These are phyloP conservation scores for Thelonectria rubi DNA, from an alignment of 2,329 filamentous ascomycete species.

Conservation along the genomic window DNA sequence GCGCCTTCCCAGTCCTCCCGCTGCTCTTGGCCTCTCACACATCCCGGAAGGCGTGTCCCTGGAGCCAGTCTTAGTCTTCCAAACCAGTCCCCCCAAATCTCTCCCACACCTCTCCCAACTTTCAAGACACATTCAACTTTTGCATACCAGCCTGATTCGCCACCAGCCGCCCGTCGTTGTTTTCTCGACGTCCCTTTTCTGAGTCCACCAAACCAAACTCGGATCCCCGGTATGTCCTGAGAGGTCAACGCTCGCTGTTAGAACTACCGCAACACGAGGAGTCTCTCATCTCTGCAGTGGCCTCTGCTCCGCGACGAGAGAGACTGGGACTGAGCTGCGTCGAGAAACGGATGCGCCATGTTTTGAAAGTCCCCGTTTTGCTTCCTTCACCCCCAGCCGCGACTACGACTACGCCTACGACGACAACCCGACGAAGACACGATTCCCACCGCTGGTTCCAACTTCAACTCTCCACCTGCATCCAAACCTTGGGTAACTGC, in stretches of 20 bases:
- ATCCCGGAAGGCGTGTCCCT: constrained; percentile 30
- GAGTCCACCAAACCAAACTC: constrained; percentile 40
- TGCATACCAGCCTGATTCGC: constrained; percentile 43
- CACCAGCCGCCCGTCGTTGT: constrained; percentile 40
- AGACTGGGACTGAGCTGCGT: constrained; percentile 30
- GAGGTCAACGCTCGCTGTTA: constrained; percentile 33
- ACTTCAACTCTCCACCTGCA: constrained; percentile 22
- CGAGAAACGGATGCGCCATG: constrained; percentile 40
- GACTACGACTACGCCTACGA: constrained; percentile 31
- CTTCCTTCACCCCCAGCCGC: constrained; percentile 31
- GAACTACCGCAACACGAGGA: constrained; percentile 38
- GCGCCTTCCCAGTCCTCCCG: constrained; percentile 33
- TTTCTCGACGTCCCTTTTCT: constrained; percentile 38
- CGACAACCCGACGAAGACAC: constrained; percentile 23
- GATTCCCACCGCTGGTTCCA: constrained; percentile 12
- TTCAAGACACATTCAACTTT: constrained; percentile 34
- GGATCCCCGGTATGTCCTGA: constrained; percentile 42
- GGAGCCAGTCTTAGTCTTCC: constrained; percentile 22
- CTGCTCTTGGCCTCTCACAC: constrained; percentile 29
- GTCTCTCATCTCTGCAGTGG: constrained; percentile 24
- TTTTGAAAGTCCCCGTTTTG: constrained; percentile 39
- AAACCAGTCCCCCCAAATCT: constrained; percentile 33
- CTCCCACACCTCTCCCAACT: constrained; percentile 39
- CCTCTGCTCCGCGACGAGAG: constrained; percentile 24
- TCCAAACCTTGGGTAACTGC: constrained; percentile 13